Evolutionary conservation across 371 early-diverging fungal genomes (phyloP), one percentile per base, ranked within the genome.

Genomic region (Entomophthora muscae): DNA sequence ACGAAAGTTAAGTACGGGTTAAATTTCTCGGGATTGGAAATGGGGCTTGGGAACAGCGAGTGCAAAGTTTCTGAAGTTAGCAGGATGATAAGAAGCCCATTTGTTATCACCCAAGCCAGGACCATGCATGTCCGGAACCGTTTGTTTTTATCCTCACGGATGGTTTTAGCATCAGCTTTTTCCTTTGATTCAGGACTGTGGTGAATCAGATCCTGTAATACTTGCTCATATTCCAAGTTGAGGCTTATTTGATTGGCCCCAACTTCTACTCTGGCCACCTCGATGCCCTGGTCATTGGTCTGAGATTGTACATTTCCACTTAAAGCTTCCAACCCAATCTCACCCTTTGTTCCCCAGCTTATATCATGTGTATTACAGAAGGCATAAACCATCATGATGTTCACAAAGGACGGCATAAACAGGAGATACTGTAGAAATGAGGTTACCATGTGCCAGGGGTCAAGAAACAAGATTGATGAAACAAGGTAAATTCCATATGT

Each of bases 391-490:
- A 82, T 92, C 63, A 95, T 70, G 55, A 95, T 85, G 72, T 94
- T 95, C 64, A 90, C 76, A 53, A 82, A 84, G 13, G 76, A 66
- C 10, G 95, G 94, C 67, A 91, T 69, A 69, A 95, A 72, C 65
- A 89, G 73, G 65, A 91, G 70, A 71, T 96, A 95, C 72, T 91
- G 92, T 26, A 88, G 2, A 59, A 91, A 83, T 33, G 83, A 85
- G 1, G 90, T 92, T 53, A 97, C 67, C 91, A 94, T 90, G 70
- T 97, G 98, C 91, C 90, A 91, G 17, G 93, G 92, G 70, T 96
- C 94, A 24, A 90, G 69, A 70, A 87, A 86, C 62, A 91, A 61
- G 32, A 91, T 53, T 23, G 83, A 80, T 0, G 84, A 65, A 22
- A 93, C 17, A 22, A 91, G 65, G 73, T 89, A 96, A 13, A 96